phyloP scores from a whole-genome alignment of 306 rosid genomes.

The Corylus heterophylla region DNA sequence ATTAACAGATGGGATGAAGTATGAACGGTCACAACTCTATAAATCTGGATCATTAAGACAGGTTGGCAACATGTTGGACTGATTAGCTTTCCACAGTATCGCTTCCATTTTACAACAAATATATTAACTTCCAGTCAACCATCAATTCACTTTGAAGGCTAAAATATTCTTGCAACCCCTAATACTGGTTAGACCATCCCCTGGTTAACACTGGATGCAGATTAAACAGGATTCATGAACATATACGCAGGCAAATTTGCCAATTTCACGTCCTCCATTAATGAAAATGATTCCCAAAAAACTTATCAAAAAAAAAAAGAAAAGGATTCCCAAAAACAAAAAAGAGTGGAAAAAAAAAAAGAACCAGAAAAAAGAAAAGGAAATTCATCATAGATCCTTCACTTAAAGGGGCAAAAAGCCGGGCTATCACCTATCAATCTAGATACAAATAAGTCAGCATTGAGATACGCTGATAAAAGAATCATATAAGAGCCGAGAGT shows the following conservation, averaged over 20 bases:
- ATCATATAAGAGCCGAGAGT: not conserved
- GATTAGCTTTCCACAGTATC: not conserved
- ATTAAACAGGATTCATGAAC: not conserved
- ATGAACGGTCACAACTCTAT: conserved; percentile 14
- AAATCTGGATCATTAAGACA: not conserved
- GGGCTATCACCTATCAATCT: not conserved
- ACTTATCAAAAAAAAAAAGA: no score
- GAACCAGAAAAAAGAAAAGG: no score
- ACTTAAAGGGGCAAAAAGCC: not conserved
- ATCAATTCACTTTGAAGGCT: not conserved
- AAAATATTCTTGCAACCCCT: not conserved
- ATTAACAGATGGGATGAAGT: not conserved
- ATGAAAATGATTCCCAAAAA: not conserved
- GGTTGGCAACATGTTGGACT: not conserved
- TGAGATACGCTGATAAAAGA: not conserved
- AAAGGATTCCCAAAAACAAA: not conserved
- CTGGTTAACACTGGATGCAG: not conserved
- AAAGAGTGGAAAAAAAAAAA: no score
- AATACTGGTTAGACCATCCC: not conserved
- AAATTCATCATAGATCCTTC: not conserved
- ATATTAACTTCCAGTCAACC: not conserved
- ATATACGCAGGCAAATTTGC: not conserved
- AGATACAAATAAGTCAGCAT: not conserved
- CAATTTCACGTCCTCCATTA: not conserved
- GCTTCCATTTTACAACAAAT: not conserved